These are phyloP conservation scores for Albugo candida DNA, from an alignment of 352 stramenopile species.

Conservation along the genomic window DNA sequence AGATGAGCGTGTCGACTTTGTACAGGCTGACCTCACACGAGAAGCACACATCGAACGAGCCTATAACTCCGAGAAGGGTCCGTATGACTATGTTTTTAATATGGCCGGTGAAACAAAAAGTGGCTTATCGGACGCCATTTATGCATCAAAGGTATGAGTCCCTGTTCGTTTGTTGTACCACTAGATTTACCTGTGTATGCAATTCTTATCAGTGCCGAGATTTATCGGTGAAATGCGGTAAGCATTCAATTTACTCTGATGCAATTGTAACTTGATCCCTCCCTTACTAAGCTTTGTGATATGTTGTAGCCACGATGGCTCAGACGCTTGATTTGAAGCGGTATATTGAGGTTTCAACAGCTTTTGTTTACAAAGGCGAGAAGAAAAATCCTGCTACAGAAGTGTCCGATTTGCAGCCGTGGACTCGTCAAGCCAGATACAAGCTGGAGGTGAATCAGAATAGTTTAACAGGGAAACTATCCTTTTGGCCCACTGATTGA, in stretches of 20 bases:
- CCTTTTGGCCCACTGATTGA: neutral
- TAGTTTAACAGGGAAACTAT: too few relatives aligned
- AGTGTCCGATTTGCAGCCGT: constrained; percentile 38
- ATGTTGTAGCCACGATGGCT: constrained; percentile 27
- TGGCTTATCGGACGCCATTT: constrained; percentile 44
- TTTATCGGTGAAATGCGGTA: constrained; percentile 67
- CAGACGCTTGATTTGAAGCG: constrained; percentile 47
- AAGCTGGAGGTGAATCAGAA: constrained; percentile 34
- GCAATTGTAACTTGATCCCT: neutral
- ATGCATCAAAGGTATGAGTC: constrained; percentile 42
- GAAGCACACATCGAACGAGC: constrained; percentile 60
- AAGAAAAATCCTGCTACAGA: constrained; percentile 44
- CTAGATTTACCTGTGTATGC: neutral
- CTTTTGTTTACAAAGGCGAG: constrained; percentile 80
- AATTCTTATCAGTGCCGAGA: constrained; percentile 38
- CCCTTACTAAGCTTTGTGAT: neutral
- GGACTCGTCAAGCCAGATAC: constrained; percentile 74
- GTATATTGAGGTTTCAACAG: constrained; percentile 71
- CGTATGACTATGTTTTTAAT: constrained; percentile 77
- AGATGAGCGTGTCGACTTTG: constrained; percentile 47
- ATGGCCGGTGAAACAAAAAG: constrained; percentile 70
- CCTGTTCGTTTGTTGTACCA: neutral
- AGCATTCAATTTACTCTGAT: neutral
- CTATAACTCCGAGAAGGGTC: constrained; percentile 42
- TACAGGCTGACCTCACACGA: constrained; percentile 64